These are phyloP conservation scores for Apiospora arundinis DNA, from an alignment of 2,329 filamentous ascomycete species.

Conservation along the genomic window DNA sequence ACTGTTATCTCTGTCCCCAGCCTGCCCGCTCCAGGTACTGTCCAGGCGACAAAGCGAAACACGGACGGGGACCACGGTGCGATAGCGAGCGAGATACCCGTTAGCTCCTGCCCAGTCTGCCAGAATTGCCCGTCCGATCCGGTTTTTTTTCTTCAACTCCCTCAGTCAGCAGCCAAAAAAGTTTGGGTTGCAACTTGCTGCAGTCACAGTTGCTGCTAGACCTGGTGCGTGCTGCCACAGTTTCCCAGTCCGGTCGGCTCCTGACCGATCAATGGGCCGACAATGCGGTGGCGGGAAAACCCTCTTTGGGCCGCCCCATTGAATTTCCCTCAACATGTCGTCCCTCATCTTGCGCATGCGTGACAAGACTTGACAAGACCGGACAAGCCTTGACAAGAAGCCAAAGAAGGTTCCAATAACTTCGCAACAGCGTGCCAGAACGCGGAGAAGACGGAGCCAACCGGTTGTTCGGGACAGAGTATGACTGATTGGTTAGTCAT, in stretches of 20 bases:
- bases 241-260: not conserved
- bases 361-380: too few species aligned
- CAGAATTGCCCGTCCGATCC: not conserved
- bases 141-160: constrained; percentile 7
- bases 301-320: constrained; percentile 13
- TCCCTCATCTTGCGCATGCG: not conserved
- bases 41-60: not conserved
- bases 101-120: too few species aligned
- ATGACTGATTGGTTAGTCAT: constrained; percentile 2
- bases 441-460: not conserved
- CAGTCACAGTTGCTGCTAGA: not conserved
- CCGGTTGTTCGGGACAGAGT: constrained; percentile 4
- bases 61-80: constrained; percentile 16
- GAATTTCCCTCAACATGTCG: not conserved
- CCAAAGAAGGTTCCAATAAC: not conserved
- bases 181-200: too few species aligned
- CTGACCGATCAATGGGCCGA: not conserved
- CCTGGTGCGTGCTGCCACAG: not conserved
- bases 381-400: not conserved
- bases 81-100: not conserved
- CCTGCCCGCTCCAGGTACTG: too few species aligned
- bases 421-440: not conserved
- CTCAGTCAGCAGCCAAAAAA: constrained; percentile 5
- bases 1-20: not conserved
- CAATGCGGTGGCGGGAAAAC: constrained; percentile 17